A percentile compares a stretch with the other conserved stretches of the same genome.
Evolutionary conservation across 2,329 filamentous ascomycete species (phyloP).

Genomic region (Aspergillus texensis): DNA sequence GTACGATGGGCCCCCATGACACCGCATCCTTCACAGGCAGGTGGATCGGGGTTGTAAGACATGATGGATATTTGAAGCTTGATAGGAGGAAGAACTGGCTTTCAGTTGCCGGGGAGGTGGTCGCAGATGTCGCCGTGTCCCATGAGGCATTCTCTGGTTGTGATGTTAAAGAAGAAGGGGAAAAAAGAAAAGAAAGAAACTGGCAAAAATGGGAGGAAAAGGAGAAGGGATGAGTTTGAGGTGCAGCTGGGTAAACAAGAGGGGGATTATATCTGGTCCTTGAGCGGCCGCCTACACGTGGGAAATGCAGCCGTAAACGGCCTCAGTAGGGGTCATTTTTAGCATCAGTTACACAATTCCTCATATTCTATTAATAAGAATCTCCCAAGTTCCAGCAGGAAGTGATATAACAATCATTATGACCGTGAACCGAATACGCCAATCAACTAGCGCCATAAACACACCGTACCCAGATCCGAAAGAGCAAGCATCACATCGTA

Average conservation of each 20-base stretch:
- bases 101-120: no score
- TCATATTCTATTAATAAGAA: not conserved
- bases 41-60: no score
- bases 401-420: not conserved
- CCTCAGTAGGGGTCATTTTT: not conserved
- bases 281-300: not conserved
- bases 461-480: not conserved
- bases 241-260: not conserved
- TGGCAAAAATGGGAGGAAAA: no score
- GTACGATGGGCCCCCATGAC: no score
- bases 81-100: no score
- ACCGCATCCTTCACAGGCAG: no score
- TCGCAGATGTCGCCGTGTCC: no score
- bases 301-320: not conserved
- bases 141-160: no score
- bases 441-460: not conserved
- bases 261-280: not conserved
- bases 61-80: no score
- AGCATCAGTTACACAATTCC: not conserved
- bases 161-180: no score
- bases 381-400: not conserved
- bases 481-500: slow-evolving; percentile 7
- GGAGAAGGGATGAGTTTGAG: not conserved
- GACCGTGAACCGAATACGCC: not conserved
- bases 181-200: no score